phyloP scores from a whole-genome alignment of 176 grass and related monocot species.

The Oryza longistaminata region DNA sequence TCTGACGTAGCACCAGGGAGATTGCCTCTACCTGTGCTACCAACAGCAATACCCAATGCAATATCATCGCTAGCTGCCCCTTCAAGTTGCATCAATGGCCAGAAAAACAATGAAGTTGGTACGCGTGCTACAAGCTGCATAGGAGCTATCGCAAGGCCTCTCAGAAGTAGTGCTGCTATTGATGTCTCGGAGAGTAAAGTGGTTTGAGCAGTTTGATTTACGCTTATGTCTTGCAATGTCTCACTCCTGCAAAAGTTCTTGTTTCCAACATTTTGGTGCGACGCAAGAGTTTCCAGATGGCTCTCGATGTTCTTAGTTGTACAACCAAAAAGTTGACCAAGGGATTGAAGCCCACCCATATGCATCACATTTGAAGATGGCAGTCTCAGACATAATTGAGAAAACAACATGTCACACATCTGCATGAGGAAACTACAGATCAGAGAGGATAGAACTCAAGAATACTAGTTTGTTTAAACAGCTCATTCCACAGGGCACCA shows the following conservation, averaged over 20 bases:
- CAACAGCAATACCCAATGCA: constrained; percentile 95
- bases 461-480: constrained; percentile 1
- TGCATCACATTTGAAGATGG: constrained; percentile 50
- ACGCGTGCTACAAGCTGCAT: constrained; percentile 90
- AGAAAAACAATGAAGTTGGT: constrained; percentile 91
- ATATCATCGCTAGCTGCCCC: constrained; percentile 97
- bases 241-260: constrained; percentile 48
- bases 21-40: constrained; percentile 95
- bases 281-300: constrained; percentile 46
- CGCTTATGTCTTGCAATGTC: constrained; percentile 46
- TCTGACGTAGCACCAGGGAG: constrained; percentile 97
- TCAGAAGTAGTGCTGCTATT: constrained; percentile 81
- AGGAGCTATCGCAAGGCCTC: constrained; percentile 83
- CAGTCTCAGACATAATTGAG: constrained; percentile 85
- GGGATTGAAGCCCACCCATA: constrained; percentile 56
- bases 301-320: constrained; percentile 52
- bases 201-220: constrained; percentile 45
- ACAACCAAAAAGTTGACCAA: constrained; percentile 72
- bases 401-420: constrained; percentile 98
- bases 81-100: constrained; percentile 96
- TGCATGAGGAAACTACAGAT: constrained; percentile 43
- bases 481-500: not conserved
- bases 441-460: not conserved
- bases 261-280: constrained; percentile 46
- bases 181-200: constrained; percentile 65